Percentiles rank a stretch among this genome's conserved stretches.
Evolutionary conservation across 2,329 filamentous ascomycete genomes (phyloP).

Genomic region (Acrodontium crateriforme): DNA sequence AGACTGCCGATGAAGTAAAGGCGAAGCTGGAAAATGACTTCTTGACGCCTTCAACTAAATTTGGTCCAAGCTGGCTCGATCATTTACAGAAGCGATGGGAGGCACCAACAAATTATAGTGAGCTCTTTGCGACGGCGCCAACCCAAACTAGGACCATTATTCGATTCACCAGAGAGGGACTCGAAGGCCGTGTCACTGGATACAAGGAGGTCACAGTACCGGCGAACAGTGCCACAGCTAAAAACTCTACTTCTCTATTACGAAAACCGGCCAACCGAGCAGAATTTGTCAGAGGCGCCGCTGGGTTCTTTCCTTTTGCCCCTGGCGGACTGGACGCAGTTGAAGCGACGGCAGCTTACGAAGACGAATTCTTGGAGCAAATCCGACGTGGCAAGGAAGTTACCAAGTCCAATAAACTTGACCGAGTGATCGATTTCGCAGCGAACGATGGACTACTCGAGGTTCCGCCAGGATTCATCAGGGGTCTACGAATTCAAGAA

Average conservation of each 20-base stretch:
- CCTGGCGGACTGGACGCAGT: slow-evolving; percentile 81
- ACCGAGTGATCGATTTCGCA: slow-evolving; percentile 73
- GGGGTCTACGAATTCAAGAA: slow-evolving; percentile 61
- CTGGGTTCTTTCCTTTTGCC: slow-evolving; percentile 87
- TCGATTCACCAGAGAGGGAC: slow-evolving; percentile 76
- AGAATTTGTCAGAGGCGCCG: slow-evolving; percentile 84
- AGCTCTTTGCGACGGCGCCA: slow-evolving; percentile 73
- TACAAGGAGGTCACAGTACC: slow-evolving; percentile 91
- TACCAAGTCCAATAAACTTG: slow-evolving; percentile 41
- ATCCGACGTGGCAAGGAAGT: slow-evolving; percentile 31
- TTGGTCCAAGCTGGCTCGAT: slow-evolving; percentile 79
- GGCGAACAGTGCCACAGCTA: slow-evolving; percentile 76
- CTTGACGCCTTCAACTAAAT: slow-evolving; percentile 62
- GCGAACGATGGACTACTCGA: slow-evolving; percentile 65
- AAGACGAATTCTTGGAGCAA: slow-evolving; percentile 53
- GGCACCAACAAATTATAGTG: slow-evolving; percentile 61
- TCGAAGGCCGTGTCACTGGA: slow-evolving; percentile 83
- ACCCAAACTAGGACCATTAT: slow-evolving; percentile 93
- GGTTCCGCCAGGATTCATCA: slow-evolving; percentile 64
- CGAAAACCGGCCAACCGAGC: slow-evolving; percentile 75
- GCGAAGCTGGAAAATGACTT: slow-evolving; percentile 61
- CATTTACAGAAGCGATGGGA: slow-evolving; percentile 85
- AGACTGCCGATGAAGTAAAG: slow-evolving; percentile 50
- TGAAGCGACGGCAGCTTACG: slow-evolving; percentile 69
- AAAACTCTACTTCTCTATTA: slow-evolving; percentile 81